These are phyloP conservation scores for Besnoitia besnoiti DNA, from an alignment of 169 alveolate genomes.

Conservation along the genomic window DNA sequence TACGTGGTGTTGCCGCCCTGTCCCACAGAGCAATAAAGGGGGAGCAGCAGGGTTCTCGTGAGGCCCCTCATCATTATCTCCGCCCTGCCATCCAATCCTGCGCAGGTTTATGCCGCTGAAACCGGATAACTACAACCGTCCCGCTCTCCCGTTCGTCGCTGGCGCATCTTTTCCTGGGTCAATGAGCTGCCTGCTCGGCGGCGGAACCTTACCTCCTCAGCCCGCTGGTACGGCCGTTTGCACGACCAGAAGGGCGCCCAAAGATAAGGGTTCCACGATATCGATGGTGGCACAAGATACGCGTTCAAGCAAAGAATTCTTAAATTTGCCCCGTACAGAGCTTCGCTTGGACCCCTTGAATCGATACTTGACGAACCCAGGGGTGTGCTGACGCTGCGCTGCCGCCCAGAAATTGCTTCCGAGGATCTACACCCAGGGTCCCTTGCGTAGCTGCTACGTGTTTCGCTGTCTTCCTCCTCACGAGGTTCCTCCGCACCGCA, in stretches of 20 bases:
- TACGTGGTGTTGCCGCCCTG: no score
- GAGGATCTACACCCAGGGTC: background rate
- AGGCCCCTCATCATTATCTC: background rate
- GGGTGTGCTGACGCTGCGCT: background rate
- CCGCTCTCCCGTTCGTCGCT: no score
- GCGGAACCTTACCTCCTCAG: constrained; percentile 49
- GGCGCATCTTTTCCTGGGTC: no score
- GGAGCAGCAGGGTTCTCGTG: background rate
- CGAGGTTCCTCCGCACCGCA: no score
- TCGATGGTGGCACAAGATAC: constrained; percentile 58
- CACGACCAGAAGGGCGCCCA: constrained; percentile 73
- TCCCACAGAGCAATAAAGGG: background rate
- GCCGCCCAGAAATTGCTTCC: background rate
- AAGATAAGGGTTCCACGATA: constrained; percentile 68
- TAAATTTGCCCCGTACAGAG: constrained; percentile 23
- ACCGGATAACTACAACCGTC: no score
- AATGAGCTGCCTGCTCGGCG: background rate
- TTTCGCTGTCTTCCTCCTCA: background rate
- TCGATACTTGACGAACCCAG: background rate
- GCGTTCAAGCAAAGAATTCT: constrained; percentile 51
- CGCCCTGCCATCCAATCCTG: background rate
- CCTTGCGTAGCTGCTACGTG: background rate
- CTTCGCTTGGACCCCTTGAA: background rate
- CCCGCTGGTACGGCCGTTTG: constrained; percentile 57
- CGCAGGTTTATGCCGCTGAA: background rate